Percentiles rank a stretch among this genome's conserved stretches.
phyloP scores from a whole-genome alignment of 257 asterid genomes.

The Verbascum thapsus region DNA sequence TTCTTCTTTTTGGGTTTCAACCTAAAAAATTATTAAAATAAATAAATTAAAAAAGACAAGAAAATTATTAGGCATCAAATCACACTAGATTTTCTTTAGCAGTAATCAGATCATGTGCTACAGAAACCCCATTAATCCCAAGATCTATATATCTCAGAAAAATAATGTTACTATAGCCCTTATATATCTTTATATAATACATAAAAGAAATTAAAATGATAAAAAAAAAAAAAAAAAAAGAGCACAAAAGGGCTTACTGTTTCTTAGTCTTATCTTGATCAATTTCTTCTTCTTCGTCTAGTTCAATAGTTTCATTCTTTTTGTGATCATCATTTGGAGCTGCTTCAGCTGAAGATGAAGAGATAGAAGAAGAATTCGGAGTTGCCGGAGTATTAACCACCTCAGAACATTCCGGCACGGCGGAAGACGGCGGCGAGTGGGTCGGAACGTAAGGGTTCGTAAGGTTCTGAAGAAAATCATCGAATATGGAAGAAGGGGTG shows the following conservation, averaged over 20 bases:
- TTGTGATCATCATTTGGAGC: slow-evolving; percentile 38
- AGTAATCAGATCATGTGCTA: slow-evolving; percentile 34
- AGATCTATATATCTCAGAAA: slow-evolving; percentile 9
- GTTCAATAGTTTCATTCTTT: slow-evolving; percentile 21
- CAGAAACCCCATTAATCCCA: slow-evolving; percentile 34
- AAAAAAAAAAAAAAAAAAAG: background rate
- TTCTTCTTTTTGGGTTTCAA: slow-evolving; percentile 76
- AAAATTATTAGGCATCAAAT: slow-evolving; percentile 30
- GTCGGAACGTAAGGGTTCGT: background rate
- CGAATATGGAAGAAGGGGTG: slow-evolving; percentile 38
- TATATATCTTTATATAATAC: background rate
- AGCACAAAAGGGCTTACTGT: slow-evolving; percentile 44
- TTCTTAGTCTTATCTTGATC: slow-evolving; percentile 53
- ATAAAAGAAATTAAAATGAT: background rate
- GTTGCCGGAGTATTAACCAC: slow-evolving; percentile 45
- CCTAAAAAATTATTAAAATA: slow-evolving; percentile 34
- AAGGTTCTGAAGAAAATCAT: slow-evolving; percentile 39
- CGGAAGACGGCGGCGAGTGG: slow-evolving; percentile 12
- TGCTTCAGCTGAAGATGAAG: slow-evolving; percentile 69
- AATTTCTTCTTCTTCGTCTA: slow-evolving; percentile 32
- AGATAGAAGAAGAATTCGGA: slow-evolving; percentile 43
- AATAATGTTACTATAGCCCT: background rate
- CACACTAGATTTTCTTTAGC: slow-evolving; percentile 33
- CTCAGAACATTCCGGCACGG: slow-evolving; percentile 48
- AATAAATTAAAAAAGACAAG: slow-evolving; percentile 11